Evolutionary conservation across 1,284 basidiomycete species (phyloP), one percentile per base, ranked within the genome.

Genomic region (Trichosporon coremiiforme): DNA sequence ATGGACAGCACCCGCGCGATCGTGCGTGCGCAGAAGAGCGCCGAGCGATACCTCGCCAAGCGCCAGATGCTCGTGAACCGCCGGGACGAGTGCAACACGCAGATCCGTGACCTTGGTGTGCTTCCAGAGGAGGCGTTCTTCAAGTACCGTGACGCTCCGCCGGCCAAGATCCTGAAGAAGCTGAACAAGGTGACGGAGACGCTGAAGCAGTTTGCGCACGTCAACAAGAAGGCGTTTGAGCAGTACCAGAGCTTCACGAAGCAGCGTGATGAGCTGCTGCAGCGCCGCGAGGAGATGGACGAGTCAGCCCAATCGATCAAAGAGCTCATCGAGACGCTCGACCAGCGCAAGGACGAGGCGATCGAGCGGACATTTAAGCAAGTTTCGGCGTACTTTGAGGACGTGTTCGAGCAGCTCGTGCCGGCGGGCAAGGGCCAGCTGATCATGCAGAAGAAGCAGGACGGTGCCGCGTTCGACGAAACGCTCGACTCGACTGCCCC

Each of bases 191-290:
- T 95, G 74, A 95, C 98, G 78, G 95, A 98, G 77, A 89, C 89
- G 35, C 86, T 99, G 73, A 98, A 96, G 83, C 95, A 95, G 83
- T 99, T 95, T 78, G 91, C 94, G 0, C 95, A 98, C 79, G 96
- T 99, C 75, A 99, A 99, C 87, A 99, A 99, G 86, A 98, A 98
- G 83, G 97, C 96, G 0, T 96, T 98, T 79, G 97, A 99, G 83
- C 95, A 98, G 83, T 98, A 97, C 86, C 93, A 89, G 83, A 95
- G 93, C 80, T 99, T 99, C 82, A 98, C 95, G 10, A 97, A 96
- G 80, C 95, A 99, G 83, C 90, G 95, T 2, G 95, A 98, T 79
- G 91, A 95, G 75, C 88, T 98, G 7, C 83, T 93, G 38, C 87
- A 90, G 75, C 90, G 97, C 5, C 89, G 94, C 20, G 90, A 92